Evolutionary conservation across 148 eudicot genomes (phyloP).

Genomic region (Rhododendron henanense): DNA sequence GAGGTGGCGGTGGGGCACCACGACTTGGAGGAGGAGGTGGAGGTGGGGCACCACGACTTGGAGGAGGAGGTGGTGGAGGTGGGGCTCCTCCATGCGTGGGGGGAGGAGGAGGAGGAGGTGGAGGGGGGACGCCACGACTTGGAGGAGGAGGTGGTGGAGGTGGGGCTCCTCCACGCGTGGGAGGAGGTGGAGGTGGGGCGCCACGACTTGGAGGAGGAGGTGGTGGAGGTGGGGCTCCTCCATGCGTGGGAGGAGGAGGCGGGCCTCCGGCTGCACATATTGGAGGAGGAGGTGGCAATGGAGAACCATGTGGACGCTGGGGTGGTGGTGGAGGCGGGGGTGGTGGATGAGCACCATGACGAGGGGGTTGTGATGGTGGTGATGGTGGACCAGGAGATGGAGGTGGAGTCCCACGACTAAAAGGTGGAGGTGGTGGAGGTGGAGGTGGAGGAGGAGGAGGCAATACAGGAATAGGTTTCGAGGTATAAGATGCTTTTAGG

Average conservation of each 20-base stretch:
- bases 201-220: constrained; percentile 13
- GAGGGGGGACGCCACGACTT: constrained; percentile 14
- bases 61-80: constrained; percentile 71
- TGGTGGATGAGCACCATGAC: constrained; percentile 15
- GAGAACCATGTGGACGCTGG: background rate
- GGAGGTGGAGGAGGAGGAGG: constrained; percentile 32
- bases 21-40: constrained; percentile 48
- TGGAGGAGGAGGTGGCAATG: constrained; percentile 31
- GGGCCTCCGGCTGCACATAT: background rate
- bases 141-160: constrained; percentile 16
- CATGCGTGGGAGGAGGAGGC: constrained; percentile 21
- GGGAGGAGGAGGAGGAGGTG: constrained; percentile 35
- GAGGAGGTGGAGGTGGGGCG: constrained; percentile 33
- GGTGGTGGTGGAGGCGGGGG: constrained; percentile 19
- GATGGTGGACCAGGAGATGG: constrained; percentile 8
- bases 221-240: constrained; percentile 17
- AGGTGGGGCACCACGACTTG: background rate
- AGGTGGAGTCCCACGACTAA: constrained; percentile 19
- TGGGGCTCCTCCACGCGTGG: constrained; percentile 1
- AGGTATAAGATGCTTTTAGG: constrained; percentile 2
- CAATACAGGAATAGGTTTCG: constrained; percentile 15
- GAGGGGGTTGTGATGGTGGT: constrained; percentile 28
- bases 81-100: constrained; percentile 35
- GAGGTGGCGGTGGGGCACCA: constrained; percentile 20
- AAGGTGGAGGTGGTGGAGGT: constrained; percentile 23